Percentiles rank a stretch among this genome's conserved stretches.
These are phyloP conservation scores for Teunomyces cretensis DNA, from an alignment of 805 yeast species.

Conservation along the genomic window DNA sequence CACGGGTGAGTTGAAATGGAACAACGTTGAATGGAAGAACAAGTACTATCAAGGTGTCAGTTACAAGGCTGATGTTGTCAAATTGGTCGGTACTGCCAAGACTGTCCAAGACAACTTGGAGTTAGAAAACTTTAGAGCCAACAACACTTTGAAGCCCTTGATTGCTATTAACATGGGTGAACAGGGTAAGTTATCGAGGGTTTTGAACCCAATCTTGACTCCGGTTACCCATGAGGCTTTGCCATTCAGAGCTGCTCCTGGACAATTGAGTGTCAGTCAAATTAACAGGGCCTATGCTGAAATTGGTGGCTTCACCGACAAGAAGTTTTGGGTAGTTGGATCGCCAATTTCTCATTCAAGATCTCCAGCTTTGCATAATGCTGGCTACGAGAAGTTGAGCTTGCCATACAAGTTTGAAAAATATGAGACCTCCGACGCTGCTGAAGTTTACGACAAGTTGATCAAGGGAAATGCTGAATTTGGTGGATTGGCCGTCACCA, in stretches of 20 bases:
- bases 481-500: constrained; percentile 96
- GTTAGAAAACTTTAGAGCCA: constrained; percentile 66
- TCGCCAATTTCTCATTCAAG: constrained; percentile 81
- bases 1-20: constrained; percentile 63
- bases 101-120: constrained; percentile 64
- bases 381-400: constrained; percentile 72
- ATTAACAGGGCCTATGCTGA: constrained; percentile 56
- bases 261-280: constrained; percentile 67
- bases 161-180: constrained; percentile 83
- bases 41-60: constrained; percentile 66
- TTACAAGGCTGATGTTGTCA: constrained; percentile 69
- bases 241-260: constrained; percentile 76
- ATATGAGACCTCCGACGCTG: constrained; percentile 67
- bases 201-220: constrained; percentile 70
- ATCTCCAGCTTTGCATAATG: constrained; percentile 83
- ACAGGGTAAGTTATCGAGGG: constrained; percentile 75
- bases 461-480: constrained; percentile 48
- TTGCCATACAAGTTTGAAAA: constrained; percentile 70
- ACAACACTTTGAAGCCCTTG: constrained; percentile 60
- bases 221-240: constrained; percentile 78
- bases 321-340: constrained; percentile 75
- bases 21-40: constrained; percentile 68
- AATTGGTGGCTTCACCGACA: constrained; percentile 61
- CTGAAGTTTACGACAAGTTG: constrained; percentile 52
- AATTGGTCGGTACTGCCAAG: constrained; percentile 79